phyloP scores from a whole-genome alignment of 1,139 yeast genomes.

The Barnettozyma hawaiiensis region DNA sequence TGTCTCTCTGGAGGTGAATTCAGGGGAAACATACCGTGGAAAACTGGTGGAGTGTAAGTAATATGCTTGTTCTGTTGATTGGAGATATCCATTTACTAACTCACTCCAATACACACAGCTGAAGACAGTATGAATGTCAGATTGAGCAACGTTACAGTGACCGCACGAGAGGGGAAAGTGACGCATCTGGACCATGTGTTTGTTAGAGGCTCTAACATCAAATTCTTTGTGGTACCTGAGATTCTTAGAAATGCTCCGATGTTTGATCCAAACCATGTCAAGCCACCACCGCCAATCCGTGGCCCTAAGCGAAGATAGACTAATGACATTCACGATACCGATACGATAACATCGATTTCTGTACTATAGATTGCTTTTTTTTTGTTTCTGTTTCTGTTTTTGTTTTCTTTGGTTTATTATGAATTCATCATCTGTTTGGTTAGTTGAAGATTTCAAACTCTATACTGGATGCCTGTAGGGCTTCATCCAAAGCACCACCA shows the following conservation, averaged over 20 bases:
- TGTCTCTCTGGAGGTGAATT: slow-evolving; percentile 73
- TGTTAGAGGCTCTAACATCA: slow-evolving; percentile 85
- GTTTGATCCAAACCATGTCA: slow-evolving; percentile 64
- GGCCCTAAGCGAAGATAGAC: slow-evolving; percentile 44
- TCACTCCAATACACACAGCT: slow-evolving; percentile 27
- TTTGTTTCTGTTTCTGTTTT: too few relatives aligned
- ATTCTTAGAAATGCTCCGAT: slow-evolving; percentile 83
- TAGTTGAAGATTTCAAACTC: slow-evolving; percentile 22
- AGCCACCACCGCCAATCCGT: slow-evolving; percentile 66
- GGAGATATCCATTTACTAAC: too few relatives aligned
- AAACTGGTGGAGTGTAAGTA: slow-evolving; percentile 61
- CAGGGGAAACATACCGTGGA: slow-evolving; percentile 87
- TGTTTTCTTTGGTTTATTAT: too few relatives aligned
- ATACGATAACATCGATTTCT: too few relatives aligned
- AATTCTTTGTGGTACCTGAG: slow-evolving; percentile 84
- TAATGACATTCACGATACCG: background rate
- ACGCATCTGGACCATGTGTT: slow-evolving; percentile 80
- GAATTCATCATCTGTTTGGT: slow-evolving; percentile 9
- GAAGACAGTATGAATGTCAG: slow-evolving; percentile 91
- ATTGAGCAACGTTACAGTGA: slow-evolving; percentile 73
- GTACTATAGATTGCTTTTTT: slow-evolving; percentile 4
- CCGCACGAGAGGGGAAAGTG: slow-evolving; percentile 70
- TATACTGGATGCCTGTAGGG: slow-evolving; percentile 18
- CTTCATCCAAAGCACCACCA: slow-evolving; percentile 14
- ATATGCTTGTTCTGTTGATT: too few relatives aligned